Percentiles rank a stretch among this genome's conserved stretches.
phyloP scores from a whole-genome alignment of 1,284 basidiomycete genomes.

The Trichosporon asahii region DNA sequence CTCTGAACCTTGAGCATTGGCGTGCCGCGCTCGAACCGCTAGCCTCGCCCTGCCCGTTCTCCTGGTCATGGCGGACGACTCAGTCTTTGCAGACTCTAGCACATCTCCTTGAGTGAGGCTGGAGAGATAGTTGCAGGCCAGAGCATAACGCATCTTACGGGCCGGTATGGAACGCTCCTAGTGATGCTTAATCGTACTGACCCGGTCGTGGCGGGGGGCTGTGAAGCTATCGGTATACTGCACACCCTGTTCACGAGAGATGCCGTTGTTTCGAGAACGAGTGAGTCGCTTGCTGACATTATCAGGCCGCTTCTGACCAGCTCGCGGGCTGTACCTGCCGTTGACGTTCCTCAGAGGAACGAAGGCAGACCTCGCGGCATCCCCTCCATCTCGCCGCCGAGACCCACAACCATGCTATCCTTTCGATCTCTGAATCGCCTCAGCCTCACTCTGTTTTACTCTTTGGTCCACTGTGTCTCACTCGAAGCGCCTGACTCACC shows the following conservation, averaged over 20 bases:
- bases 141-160: background rate
- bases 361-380: background rate
- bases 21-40: background rate
- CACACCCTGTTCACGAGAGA: background rate
- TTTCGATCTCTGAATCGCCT: background rate
- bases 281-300: background rate
- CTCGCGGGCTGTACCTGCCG: background rate
- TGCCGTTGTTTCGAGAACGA: background rate
- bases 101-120: background rate
- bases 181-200: background rate
- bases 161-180: background rate
- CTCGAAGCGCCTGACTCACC: background rate
- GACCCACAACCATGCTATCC: background rate
- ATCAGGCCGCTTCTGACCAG: no score
- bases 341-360: background rate
- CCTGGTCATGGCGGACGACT: background rate
- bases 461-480: background rate
- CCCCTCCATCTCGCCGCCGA: background rate
- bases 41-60: conserved; percentile 1
- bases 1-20: background rate
- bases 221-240: background rate
- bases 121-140: background rate
- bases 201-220: background rate
- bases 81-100: background rate
- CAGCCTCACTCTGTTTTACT: background rate